Conservation (phyloP, 1,139 yeast species). For the Geotrichum cucujoidarum region DNA sequence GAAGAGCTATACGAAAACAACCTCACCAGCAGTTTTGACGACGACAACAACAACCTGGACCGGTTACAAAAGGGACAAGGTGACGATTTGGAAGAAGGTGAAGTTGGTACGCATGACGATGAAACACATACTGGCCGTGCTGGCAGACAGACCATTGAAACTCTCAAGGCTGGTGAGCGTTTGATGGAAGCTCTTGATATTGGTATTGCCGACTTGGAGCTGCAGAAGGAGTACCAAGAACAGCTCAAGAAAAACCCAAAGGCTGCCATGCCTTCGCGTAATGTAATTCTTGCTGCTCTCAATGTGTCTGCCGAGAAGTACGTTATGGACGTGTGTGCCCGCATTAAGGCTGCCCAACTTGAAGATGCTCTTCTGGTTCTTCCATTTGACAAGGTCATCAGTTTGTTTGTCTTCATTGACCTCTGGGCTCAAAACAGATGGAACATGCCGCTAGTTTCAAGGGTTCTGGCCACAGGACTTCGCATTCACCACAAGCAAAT, state of each 20-base stretch:
- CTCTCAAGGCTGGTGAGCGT: constrained; percentile 91
- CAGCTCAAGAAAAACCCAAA: constrained; percentile 41
- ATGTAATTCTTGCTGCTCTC: constrained; percentile 67
- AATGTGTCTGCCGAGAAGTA: constrained; percentile 70
- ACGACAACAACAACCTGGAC: constrained; percentile 38
- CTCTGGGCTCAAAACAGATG: constrained; percentile 58
- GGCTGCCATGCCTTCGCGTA: constrained; percentile 59
- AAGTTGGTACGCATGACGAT: constrained; percentile 39
- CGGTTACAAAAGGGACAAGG: constrained; percentile 17
- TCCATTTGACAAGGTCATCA: constrained; percentile 79
- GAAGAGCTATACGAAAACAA: constrained; percentile 85
- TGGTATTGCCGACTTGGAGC: constrained; percentile 66
- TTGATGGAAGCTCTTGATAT: constrained; percentile 88
- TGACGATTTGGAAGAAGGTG: constrained; percentile 28
- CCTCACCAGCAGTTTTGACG: constrained; percentile 64
- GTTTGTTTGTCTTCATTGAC: constrained; percentile 65
- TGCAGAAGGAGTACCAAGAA: constrained; percentile 48
- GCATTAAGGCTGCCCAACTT: constrained; percentile 75
- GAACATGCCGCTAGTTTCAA: constrained; percentile 62
- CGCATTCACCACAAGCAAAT: constrained; percentile 70
- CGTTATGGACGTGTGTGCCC: constrained; percentile 63
- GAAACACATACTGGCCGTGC: constrained; percentile 63
- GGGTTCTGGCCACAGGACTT: constrained; percentile 68
- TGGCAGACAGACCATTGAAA: constrained; percentile 79
- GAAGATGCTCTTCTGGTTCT: constrained; percentile 89